Conservation (phyloP, 164 flowering plant genomes). For the Platanus orientalis region DNA sequence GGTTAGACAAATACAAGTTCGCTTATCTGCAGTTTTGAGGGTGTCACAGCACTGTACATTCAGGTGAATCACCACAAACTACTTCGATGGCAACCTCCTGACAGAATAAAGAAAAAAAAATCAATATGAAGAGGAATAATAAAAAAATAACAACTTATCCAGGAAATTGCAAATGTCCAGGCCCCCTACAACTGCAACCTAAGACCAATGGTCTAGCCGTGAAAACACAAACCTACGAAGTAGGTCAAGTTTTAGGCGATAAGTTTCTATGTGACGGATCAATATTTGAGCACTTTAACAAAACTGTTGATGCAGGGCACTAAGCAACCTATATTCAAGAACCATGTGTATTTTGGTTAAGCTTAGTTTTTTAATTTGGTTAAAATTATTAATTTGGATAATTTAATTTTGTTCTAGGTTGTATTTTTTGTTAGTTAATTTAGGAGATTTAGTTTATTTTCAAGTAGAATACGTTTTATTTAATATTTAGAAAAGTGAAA, state of each 20-base stretch:
- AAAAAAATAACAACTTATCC: background rate
- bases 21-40: conserved; percentile 12
- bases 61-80: conserved; percentile 6
- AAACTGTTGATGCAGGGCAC: too few relatives aligned
- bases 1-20: conserved; percentile 7
- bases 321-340: too few relatives aligned
- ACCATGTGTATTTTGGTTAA: too few relatives aligned
- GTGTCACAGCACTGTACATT: conserved; percentile 25
- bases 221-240: background rate
- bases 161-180: background rate
- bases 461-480: too few relatives aligned
- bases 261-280: too few relatives aligned
- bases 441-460: too few relatives aligned
- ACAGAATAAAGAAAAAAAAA: background rate
- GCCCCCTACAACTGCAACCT: background rate
- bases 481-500: too few relatives aligned
- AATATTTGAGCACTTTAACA: too few relatives aligned
- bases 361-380: too few relatives aligned
- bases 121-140: background rate
- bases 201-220: background rate
- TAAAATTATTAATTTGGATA: too few relatives aligned
- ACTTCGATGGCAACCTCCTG: conserved; percentile 17
- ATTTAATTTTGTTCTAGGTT: too few relatives aligned
- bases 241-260: background rate
- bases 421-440: too few relatives aligned